These are phyloP conservation scores for Testicularia cyperi DNA, from an alignment of 1,284 basidiomycete genomes.

Conservation along the genomic window DNA sequence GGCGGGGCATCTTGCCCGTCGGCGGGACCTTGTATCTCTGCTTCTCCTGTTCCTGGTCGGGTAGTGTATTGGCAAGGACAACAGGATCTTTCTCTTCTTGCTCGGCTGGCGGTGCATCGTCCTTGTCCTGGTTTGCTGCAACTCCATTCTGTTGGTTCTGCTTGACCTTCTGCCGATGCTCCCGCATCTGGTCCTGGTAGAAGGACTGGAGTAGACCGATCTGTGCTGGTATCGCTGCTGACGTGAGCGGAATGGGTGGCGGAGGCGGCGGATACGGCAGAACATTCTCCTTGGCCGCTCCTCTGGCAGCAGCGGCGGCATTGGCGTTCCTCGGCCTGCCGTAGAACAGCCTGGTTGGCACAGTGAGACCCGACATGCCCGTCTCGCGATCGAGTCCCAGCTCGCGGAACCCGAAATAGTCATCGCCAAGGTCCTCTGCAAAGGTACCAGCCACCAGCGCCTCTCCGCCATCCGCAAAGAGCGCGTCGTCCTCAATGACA, in stretches of 20 bases:
- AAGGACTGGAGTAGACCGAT: slow-evolving; percentile 81
- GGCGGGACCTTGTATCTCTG: slow-evolving; percentile 55
- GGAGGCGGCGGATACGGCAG: slow-evolving; percentile 74
- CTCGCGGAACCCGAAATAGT: slow-evolving; percentile 85
- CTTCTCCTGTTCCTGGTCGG: slow-evolving; percentile 52
- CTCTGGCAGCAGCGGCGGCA: background rate
- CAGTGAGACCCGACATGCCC: slow-evolving; percentile 74
- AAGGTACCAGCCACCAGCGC: slow-evolving; percentile 80
- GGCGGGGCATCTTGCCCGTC: slow-evolving; percentile 52
- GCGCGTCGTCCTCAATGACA: slow-evolving; percentile 68
- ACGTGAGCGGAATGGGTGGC: slow-evolving; percentile 72
- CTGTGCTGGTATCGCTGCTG: slow-evolving; percentile 70
- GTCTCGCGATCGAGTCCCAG: slow-evolving; percentile 85
- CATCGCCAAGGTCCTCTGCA: slow-evolving; percentile 83
- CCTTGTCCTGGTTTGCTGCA: background rate
- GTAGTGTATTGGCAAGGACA: slow-evolving; percentile 18
- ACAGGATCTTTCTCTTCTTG: slow-evolving; percentile 12
- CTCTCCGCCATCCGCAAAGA: slow-evolving; percentile 78
- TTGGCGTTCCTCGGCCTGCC: slow-evolving; percentile 63
- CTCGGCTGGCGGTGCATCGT: background rate
- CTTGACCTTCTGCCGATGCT: slow-evolving; percentile 17
- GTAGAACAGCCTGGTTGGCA: slow-evolving; percentile 78
- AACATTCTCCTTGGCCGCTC: slow-evolving; percentile 6
- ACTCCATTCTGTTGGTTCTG: slow-evolving; percentile 1
- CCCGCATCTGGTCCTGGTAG: slow-evolving; percentile 61